These are phyloP conservation scores for Fusarium sacchari DNA, from an alignment of 2,329 filamentous ascomycete species.

Conservation along the genomic window DNA sequence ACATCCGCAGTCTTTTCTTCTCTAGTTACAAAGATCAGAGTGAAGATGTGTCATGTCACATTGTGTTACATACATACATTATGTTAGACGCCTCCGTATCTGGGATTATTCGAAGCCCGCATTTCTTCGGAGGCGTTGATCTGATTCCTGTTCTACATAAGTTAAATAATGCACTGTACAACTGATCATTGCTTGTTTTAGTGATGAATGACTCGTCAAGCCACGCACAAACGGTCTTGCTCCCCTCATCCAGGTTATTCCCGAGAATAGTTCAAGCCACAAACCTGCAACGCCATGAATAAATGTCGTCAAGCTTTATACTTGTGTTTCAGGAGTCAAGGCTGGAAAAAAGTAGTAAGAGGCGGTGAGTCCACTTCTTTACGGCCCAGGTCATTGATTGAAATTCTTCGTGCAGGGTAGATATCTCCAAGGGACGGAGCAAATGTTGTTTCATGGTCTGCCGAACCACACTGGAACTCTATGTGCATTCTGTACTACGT, in stretches of 20 bases:
- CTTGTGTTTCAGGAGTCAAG: conserved; percentile 19
- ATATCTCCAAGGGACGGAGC: background rate
- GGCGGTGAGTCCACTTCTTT: conserved; percentile 17
- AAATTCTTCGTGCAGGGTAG: conserved; percentile 10
- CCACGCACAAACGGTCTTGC: background rate
- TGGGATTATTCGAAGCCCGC: background rate
- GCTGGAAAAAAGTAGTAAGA: background rate
- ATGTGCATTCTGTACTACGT: background rate
- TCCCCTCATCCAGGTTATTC: background rate
- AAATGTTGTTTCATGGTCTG: background rate
- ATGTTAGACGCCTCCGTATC: background rate
- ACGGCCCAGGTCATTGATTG: too few relatives aligned
- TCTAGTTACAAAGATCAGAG: background rate
- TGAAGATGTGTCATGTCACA: background rate
- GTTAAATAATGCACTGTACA: too few relatives aligned
- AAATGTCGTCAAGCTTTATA: conserved; percentile 7
- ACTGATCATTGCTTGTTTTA: background rate
- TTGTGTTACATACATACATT: too few relatives aligned
- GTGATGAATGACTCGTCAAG: conserved; percentile 27
- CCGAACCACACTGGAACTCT: background rate
- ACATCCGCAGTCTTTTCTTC: background rate
- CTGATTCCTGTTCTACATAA: background rate
- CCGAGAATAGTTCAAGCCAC: background rate
- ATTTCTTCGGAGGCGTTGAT: background rate
- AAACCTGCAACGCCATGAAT: background rate